Conservation (phyloP, 1,284 basidiomycete genomes). For the Ceratobasidium papillatum region DNA sequence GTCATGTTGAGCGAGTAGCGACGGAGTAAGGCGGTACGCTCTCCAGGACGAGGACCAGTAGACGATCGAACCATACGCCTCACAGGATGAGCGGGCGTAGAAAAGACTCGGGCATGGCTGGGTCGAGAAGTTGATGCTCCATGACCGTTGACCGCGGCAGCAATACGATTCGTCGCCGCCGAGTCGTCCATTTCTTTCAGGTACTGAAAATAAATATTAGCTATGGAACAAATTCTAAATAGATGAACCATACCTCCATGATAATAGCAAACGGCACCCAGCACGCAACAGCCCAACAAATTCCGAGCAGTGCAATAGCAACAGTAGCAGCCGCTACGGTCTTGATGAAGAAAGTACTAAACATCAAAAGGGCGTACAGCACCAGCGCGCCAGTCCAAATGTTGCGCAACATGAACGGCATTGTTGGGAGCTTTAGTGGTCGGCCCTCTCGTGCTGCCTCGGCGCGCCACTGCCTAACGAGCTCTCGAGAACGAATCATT, state of each 20-base stretch:
- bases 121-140: conserved; percentile 49
- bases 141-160: conserved; percentile 44
- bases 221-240: conserved; percentile 15
- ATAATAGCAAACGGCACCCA: conserved; percentile 93
- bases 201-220: conserved; percentile 60
- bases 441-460: conserved; percentile 78
- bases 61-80: conserved; percentile 52
- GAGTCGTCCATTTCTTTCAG: conserved; percentile 75
- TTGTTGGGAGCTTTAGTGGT: conserved; percentile 77
- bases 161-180: conserved; percentile 39
- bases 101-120: conserved; percentile 58
- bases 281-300: conserved; percentile 94
- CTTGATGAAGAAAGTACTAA: conserved; percentile 83
- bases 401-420: conserved; percentile 88
- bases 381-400: conserved; percentile 90
- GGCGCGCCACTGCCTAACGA: conserved; percentile 81
- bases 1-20: conserved; percentile 66
- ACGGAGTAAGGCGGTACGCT: conserved; percentile 73
- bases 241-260: conserved; percentile 74
- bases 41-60: conserved; percentile 50
- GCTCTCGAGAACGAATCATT: conserved; percentile 68
- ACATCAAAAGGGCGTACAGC: conserved; percentile 78
- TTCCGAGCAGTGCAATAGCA: conserved; percentile 84
- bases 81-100: conserved; percentile 55
- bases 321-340: conserved; percentile 82